A percentile compares a stretch with the other conserved stretches of the same genome.
Evolutionary conservation across 2,329 filamentous ascomycete genomes (phyloP).

Genomic region (Stagonosporopsis vannaccii): DNA sequence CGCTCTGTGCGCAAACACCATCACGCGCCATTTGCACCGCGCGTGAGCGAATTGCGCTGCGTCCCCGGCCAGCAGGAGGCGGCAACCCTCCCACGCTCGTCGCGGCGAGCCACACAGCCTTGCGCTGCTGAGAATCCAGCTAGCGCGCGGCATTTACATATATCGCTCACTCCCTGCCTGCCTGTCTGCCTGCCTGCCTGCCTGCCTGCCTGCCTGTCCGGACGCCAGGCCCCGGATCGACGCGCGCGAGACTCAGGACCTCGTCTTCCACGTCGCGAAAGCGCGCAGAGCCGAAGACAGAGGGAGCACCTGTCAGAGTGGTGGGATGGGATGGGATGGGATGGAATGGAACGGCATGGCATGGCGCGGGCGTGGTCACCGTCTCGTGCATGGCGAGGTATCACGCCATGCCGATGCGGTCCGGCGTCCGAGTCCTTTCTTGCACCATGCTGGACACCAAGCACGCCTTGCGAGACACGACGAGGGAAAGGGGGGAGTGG

Average conservation of each 20-base stretch:
- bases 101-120: slow-evolving; percentile 6
- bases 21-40: slow-evolving; percentile 21
- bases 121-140: background rate
- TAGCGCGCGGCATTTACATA: slow-evolving; percentile 17
- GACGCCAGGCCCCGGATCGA: background rate
- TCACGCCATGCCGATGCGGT: slow-evolving; percentile 9
- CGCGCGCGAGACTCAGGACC: too few species aligned
- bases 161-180: slow-evolving; percentile 2
- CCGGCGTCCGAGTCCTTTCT: background rate
- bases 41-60: slow-evolving; percentile 20
- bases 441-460: slow-evolving; percentile 1
- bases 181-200: background rate
- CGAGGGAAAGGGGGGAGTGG: too few species aligned
- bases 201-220: too few species aligned
- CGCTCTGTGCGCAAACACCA: too few species aligned
- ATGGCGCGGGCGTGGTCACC: too few species aligned
- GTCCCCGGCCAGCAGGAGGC: too few species aligned
- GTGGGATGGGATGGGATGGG: too few species aligned
- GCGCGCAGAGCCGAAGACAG: too few species aligned
- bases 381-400: background rate
- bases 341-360: too few species aligned
- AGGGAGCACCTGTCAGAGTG: too few species aligned
- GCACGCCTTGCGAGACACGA: slow-evolving; percentile 3
- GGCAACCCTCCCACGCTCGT: too few species aligned
- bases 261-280: background rate